phyloP scores from a whole-genome alignment of 257 asterid species.

The Solanum chilense region DNA sequence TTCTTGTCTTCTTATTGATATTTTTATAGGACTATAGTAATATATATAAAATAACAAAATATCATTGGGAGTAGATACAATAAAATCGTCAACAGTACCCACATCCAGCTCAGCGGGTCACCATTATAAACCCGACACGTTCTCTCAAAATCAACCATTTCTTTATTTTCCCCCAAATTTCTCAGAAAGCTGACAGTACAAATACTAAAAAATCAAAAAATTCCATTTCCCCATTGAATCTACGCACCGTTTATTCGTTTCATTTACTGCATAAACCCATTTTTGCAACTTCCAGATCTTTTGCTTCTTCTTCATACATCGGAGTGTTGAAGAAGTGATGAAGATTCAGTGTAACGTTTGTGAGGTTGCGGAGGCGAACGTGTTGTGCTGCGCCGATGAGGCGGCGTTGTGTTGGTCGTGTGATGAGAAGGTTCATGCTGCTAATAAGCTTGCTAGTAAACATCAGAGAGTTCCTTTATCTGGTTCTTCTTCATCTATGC shows the following conservation, averaged over 20 bases:
- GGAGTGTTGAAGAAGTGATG: conserved; percentile 17
- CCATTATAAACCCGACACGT: conserved; percentile 14
- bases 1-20: background rate
- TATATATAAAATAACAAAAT: no score
- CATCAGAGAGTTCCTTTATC: conserved; percentile 72
- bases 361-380: conserved; percentile 65
- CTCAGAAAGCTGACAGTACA: background rate
- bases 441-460: conserved; percentile 66
- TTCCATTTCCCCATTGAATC: background rate
- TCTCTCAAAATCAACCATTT: conserved; percentile 3
- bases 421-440: conserved; percentile 70
- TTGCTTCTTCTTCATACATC: background rate
- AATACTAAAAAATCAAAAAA: background rate
- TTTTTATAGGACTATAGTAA: background rate
- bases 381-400: conserved; percentile 87
- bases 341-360: conserved; percentile 90
- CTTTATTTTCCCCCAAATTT: background rate
- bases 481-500: conserved; percentile 46
- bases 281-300: background rate
- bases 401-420: conserved; percentile 69
- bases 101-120: conserved; percentile 16
- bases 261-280: background rate
- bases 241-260: background rate
- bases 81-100: background rate
- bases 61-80: background rate